phyloP scores from a whole-genome alignment of 805 yeast species.

The Metschnikowia shivogae region DNA sequence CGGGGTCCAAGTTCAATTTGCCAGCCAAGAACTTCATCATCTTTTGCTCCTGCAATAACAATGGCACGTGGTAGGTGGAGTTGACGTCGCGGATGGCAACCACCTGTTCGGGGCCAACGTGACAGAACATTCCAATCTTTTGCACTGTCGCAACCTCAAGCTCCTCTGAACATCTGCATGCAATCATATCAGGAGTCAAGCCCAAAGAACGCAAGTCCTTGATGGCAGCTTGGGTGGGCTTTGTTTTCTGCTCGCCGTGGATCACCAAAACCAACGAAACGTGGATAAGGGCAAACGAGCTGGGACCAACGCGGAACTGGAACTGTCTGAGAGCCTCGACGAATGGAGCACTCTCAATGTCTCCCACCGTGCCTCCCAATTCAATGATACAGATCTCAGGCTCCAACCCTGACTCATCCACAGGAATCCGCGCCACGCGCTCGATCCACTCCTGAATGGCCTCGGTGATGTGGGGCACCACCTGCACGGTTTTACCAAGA shows the following conservation, averaged over 20 bases:
- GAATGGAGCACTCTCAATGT: conserved; percentile 97
- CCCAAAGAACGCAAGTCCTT: conserved; percentile 95
- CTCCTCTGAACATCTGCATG: conserved; percentile 89
- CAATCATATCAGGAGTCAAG: conserved; percentile 92
- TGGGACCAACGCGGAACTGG: conserved; percentile 93
- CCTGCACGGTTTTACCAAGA: conserved; percentile 98
- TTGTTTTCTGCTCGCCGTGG: conserved; percentile 98
- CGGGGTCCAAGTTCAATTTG: conserved; percentile 58
- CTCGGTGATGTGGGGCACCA: conserved; percentile 95
- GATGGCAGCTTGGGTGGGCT: conserved; percentile 99
- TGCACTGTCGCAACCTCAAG: conserved; percentile 83
- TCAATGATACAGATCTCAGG: conserved; percentile 98
- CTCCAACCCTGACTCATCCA: conserved; percentile 78
- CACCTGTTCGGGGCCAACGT: conserved; percentile 97
- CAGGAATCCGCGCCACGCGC: conserved; percentile 86
- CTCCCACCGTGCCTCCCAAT: conserved; percentile 99
- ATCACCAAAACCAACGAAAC: conserved; percentile 97
- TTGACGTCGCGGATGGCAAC: conserved; percentile 95
- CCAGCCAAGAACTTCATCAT: conserved; percentile 67
- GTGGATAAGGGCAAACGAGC: conserved; percentile 92
- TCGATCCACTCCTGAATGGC: conserved; percentile 99
- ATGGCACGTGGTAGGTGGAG: conserved; percentile 96
- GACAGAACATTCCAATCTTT: conserved; percentile 98
- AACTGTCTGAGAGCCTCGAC: conserved; percentile 98
- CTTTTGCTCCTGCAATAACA: conserved; percentile 81